Conservation (phyloP, 805 yeast species). For the Crinitomyces ghanaensis region DNA sequence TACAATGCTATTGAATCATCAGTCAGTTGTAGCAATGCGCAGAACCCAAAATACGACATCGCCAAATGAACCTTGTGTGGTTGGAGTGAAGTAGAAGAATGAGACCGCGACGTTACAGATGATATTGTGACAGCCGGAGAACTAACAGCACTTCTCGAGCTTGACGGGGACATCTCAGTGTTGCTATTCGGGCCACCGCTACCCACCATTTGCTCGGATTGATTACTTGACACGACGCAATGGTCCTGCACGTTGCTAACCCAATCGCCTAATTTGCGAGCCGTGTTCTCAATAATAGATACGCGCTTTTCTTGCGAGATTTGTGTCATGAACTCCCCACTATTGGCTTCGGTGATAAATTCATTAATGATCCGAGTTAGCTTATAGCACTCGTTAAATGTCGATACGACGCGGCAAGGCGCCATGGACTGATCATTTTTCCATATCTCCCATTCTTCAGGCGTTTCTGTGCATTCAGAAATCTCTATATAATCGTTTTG, state of each 20-base stretch:
- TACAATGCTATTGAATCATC: slow-evolving; percentile 1
- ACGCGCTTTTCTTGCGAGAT: slow-evolving; percentile 1
- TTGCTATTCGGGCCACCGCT: not conserved
- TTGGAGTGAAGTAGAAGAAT: not conserved
- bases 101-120: too few species aligned
- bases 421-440: slow-evolving; percentile 1
- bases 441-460: slow-evolving; percentile 9
- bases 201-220: too few species aligned
- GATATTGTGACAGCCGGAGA: too few species aligned
- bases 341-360: slow-evolving; percentile 7
- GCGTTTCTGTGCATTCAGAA: slow-evolving; percentile 1
- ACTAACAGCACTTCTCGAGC: slow-evolving; percentile 1
- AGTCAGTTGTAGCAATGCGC: slow-evolving; percentile 5
- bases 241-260: slow-evolving; percentile 1
- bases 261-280: slow-evolving; percentile 4
- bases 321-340: slow-evolving; percentile 1
- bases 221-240: too few species aligned
- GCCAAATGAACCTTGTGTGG: slow-evolving; percentile 7
- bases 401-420: slow-evolving; percentile 6
- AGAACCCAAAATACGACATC: slow-evolving; percentile 4
- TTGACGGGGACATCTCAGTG: slow-evolving; percentile 1
- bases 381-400: slow-evolving; percentile 3
- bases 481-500: not conserved
- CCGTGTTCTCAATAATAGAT: not conserved
- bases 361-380: slow-evolving; percentile 4